Evolutionary conservation across 2,329 filamentous ascomycete genomes (phyloP).

Genomic region (Talaromyces sp.): DNA sequence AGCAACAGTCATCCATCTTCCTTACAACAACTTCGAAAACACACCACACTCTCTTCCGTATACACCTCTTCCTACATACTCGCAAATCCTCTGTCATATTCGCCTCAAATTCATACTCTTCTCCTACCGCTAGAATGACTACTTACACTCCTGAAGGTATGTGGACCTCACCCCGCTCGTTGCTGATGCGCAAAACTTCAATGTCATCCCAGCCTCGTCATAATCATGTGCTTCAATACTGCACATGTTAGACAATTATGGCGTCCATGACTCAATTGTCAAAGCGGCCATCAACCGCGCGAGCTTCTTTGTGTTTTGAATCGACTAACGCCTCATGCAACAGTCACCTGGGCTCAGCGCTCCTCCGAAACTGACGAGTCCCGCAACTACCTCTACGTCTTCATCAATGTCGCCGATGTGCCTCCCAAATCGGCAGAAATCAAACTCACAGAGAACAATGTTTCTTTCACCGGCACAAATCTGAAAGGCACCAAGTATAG

Average conservation of each 20-base stretch:
- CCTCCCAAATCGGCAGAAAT: conserved; percentile 71
- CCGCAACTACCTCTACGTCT: conserved; percentile 95
- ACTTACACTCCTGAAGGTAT: conserved; percentile 46
- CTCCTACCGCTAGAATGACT: conserved; percentile 28
- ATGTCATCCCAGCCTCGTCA: conserved; percentile 2
- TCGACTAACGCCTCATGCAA: not conserved
- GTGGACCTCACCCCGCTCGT: conserved; percentile 22
- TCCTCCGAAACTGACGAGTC: conserved; percentile 72
- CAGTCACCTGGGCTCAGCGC: conserved; percentile 98
- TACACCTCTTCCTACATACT: not conserved
- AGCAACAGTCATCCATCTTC: conserved; percentile 3
- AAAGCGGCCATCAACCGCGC: not conserved
- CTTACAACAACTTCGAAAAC: not conserved
- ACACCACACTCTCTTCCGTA: not conserved
- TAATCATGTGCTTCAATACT: not conserved
- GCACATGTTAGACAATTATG: not conserved
- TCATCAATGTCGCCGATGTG: conserved; percentile 84
- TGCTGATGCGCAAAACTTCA: conserved; percentile 10
- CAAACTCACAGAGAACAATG: conserved; percentile 70
- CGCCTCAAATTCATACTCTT: conserved; percentile 14
- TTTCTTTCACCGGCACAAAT: conserved; percentile 80
- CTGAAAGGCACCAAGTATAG: conserved; percentile 84
- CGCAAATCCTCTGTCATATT: conserved; percentile 2
- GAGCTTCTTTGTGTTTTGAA: not conserved
- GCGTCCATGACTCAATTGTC: not conserved